Evolutionary conservation across 495 filamentous ascomycete genomes (phyloP), one percentile per base, ranked within the genome.

Genomic region (Massariosphaeria phaeospora): DNA sequence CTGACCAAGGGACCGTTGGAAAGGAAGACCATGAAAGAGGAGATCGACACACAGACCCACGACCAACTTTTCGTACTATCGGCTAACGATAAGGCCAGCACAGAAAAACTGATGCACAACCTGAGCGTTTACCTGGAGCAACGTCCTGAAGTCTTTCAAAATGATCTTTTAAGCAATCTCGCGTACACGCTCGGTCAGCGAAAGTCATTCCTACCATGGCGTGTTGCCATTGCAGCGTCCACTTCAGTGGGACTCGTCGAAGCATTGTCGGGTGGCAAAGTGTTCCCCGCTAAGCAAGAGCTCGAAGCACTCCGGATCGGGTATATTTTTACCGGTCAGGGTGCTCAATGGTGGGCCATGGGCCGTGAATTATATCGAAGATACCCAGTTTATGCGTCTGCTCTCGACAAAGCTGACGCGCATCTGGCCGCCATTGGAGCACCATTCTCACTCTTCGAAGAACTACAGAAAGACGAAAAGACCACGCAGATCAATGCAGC

Each of bases 311-410:
- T 39, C 34, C 41, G 52, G 10, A 48, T 72, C 7, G 64, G 54
- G 0, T 68, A 67, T 25, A 53, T 73, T 1, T 75, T 71, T 41
- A 75, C 70, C 1, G 71, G 72, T 0, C 72, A 75, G 52, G 72
- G 72, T 12, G 72, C 72, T 3, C 72, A 75, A 40, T 75, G 63
- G 58, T 31, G 33, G 17, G 61, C 40, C 1, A 75, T 75, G 72
- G 72, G 71, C 0, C 46, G 52, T 0, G 59, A 70, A 18, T 59
- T 75, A 11, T 41, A 50, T 17, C 9, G 45, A 29, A 25, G n/a
- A 44, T 50, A 45, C 27, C 46, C 54, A 4, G 30, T 50, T 38
- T 57, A 33, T 26, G 27, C 38, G 9, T 23, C 38, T 13, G 17
- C 40, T 8, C 27, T 53, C 2, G 38, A 53, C 38, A 53, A 27